These are phyloP conservation scores for Barnettozyma sucrosica DNA, from an alignment of 805 yeast species.

Conservation along the genomic window DNA sequence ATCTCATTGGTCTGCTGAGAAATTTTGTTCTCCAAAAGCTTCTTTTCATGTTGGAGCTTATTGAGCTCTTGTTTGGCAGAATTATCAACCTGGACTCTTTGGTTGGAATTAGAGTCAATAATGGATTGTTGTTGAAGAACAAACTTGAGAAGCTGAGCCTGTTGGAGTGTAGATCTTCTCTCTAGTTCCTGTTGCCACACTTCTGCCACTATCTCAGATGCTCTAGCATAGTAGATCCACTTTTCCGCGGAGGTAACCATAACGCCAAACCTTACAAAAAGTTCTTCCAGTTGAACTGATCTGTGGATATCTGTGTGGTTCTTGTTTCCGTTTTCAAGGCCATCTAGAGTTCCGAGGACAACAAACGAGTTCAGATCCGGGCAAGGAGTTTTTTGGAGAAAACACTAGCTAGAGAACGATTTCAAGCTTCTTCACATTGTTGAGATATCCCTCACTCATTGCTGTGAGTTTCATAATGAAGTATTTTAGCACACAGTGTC, in stretches of 20 bases:
- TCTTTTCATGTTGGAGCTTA: conserved; percentile 20
- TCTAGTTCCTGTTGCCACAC: conserved; percentile 12
- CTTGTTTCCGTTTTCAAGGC: too few species aligned
- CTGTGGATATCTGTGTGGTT: not conserved
- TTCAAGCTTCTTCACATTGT: not conserved
- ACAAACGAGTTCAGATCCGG: not conserved
- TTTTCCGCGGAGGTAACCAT: not conserved
- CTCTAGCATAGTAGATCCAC: conserved; percentile 7
- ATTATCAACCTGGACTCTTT: conserved; percentile 13
- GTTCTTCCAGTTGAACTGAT: not conserved
- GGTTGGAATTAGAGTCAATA: conserved; percentile 10
- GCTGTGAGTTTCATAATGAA: not conserved
- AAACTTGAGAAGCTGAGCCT: conserved; percentile 16
- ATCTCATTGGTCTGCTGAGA: conserved; percentile 16
- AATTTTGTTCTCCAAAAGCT: conserved; percentile 19
- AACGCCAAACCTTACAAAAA: not conserved
- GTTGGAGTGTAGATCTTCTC: conserved; percentile 18
- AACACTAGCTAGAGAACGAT: too few species aligned
- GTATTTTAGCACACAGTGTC: not conserved
- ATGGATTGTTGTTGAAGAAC: conserved; percentile 17
- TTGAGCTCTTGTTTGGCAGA: conserved; percentile 18
- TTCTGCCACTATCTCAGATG: conserved; percentile 6
- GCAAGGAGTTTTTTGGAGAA: not conserved
- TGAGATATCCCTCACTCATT: not conserved
- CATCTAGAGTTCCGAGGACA: not conserved